Evolutionary conservation across 2,329 filamentous ascomycete genomes (phyloP).

Genomic region (Botrytis sinoallii): DNA sequence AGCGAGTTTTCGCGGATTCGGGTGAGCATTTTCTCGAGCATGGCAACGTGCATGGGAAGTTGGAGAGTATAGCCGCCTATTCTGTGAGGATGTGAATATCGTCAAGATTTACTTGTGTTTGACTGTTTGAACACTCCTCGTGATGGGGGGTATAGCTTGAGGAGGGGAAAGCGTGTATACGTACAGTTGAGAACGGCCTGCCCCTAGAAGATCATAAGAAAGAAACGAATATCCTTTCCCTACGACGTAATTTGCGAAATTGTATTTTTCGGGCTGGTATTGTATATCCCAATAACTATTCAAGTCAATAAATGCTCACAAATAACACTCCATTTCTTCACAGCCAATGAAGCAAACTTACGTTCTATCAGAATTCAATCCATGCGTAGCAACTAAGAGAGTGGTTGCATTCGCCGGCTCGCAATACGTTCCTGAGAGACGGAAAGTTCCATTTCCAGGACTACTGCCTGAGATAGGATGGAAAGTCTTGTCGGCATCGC

Average conservation of each 20-base stretch:
- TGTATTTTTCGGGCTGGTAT: background rate
- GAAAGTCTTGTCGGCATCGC: background rate
- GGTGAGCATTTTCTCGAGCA: background rate
- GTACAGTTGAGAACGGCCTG: background rate
- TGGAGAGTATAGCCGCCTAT: background rate
- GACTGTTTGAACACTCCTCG: background rate
- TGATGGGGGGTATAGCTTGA: background rate
- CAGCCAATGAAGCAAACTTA: background rate
- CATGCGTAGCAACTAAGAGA: background rate
- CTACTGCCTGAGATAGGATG: background rate
- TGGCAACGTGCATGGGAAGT: background rate
- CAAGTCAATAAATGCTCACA: background rate
- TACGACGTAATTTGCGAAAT: background rate
- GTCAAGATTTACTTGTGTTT: background rate
- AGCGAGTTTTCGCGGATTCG: background rate
- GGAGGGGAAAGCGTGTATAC: background rate
- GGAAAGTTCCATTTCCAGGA: background rate
- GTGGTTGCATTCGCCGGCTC: background rate
- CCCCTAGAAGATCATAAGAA: background rate
- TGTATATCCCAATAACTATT: background rate
- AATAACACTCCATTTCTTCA: accelerated
- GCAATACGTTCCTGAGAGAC: background rate
- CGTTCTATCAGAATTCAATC: background rate
- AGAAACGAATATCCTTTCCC: background rate
- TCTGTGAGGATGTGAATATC: background rate